Percentiles rank a stretch among this genome's conserved stretches.
phyloP scores from a whole-genome alignment of 495 filamentous ascomycete genomes.

The Neurospora pannonica region DNA sequence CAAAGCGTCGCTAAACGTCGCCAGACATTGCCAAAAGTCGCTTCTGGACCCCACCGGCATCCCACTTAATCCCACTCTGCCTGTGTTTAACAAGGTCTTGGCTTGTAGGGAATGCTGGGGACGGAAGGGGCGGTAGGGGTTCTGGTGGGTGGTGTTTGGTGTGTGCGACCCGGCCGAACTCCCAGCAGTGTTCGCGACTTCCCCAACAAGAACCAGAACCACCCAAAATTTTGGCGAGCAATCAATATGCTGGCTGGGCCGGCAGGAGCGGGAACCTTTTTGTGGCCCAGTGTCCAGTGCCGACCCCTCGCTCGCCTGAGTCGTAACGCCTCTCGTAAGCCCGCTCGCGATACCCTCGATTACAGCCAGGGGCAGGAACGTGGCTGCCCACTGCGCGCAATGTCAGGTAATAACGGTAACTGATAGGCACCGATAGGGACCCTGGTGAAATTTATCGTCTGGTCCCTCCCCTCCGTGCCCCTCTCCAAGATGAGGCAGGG shows the following conservation, averaged over 20 bases:
- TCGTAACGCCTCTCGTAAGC: not conserved
- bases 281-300: not conserved
- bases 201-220: conserved; percentile 26
- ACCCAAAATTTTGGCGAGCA: conserved; percentile 21
- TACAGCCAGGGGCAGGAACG: not conserved
- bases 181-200: conserved; percentile 12
- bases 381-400: not conserved
- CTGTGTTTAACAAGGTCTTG: not conserved
- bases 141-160: conserved; percentile 15
- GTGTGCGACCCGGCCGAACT: not conserved
- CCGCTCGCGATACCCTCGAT: not conserved
- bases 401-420: not conserved
- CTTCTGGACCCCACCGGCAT: not conserved
- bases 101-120: not conserved
- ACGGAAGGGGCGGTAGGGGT: not conserved
- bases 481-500: not conserved
- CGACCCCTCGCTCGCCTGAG: not conserved
- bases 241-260: not conserved
- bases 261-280: not conserved
- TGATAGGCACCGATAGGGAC: not conserved
- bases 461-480: not conserved
- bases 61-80: not conserved
- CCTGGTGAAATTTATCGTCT: not conserved
- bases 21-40: conserved; percentile 8
- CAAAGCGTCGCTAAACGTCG: conserved; percentile 9